Conservation (phyloP, 768 basidiomycete genomes). For the Termitomyces sp. region DNA sequence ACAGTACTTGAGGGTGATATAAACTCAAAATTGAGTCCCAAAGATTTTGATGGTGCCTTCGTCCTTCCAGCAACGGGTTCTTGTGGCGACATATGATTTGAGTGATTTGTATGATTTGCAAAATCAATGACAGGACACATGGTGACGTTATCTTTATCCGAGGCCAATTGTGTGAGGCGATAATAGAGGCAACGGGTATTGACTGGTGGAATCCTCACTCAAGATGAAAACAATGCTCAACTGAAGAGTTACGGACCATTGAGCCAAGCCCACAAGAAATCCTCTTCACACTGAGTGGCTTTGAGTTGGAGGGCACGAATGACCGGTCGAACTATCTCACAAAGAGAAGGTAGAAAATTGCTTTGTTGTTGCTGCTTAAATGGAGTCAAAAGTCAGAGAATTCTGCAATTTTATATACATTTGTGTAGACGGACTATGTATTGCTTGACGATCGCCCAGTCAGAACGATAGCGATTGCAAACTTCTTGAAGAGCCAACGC, state of each 20-base stretch:
- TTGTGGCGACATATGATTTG: slow-evolving; percentile 42
- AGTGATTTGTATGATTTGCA: slow-evolving; percentile 66
- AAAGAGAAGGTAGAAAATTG: slow-evolving; percentile 7
- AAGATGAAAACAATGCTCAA: neutral
- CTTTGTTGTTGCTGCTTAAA: slow-evolving; percentile 21
- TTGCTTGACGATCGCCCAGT: slow-evolving; percentile 51
- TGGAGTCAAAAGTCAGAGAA: slow-evolving; percentile 11
- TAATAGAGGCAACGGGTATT: slow-evolving; percentile 91
- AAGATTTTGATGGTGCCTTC: slow-evolving; percentile 31
- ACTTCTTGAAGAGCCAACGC: slow-evolving; percentile 38
- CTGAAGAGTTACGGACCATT: slow-evolving; percentile 53
- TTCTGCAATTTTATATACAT: neutral
- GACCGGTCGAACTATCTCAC: slow-evolving; percentile 7
- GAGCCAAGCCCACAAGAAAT: slow-evolving; percentile 90
- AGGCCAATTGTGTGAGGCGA: slow-evolving; percentile 44
- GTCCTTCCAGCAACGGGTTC: slow-evolving; percentile 33
- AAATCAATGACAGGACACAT: slow-evolving; percentile 91
- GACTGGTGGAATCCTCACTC: slow-evolving; percentile 40
- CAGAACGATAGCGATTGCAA: slow-evolving; percentile 46
- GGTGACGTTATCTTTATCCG: slow-evolving; percentile 74
- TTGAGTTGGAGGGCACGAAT: slow-evolving; percentile 15
- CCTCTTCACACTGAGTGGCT: slow-evolving; percentile 23
- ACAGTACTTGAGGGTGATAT: slow-evolving; percentile 41
- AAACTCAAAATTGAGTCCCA: slow-evolving; percentile 48
- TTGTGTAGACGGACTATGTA: slow-evolving; percentile 43